phyloP scores from a whole-genome alignment of 2,329 filamentous ascomycete genomes.

The Zasmidium cellare region DNA sequence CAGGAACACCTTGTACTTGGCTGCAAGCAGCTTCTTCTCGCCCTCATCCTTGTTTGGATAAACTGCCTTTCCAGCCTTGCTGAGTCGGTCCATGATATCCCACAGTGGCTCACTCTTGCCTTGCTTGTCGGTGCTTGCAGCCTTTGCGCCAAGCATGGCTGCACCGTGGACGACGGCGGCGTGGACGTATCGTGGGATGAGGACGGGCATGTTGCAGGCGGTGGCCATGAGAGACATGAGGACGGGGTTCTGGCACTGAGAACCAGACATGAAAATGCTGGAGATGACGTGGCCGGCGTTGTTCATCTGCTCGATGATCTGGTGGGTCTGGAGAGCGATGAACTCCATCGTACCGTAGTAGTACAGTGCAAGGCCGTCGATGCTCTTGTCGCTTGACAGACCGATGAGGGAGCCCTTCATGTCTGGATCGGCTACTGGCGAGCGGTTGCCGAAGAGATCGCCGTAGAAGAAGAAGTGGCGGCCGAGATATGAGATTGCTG shows the following conservation, averaged over 20 bases:
- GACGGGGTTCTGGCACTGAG: constrained; percentile 92
- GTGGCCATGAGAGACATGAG: constrained; percentile 91
- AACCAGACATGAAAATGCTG: constrained; percentile 98
- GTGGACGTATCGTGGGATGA: constrained; percentile 91
- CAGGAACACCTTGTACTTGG: constrained; percentile 94
- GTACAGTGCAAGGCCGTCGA: constrained; percentile 83
- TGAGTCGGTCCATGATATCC: constrained; percentile 97
- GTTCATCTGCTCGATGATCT: constrained; percentile 96
- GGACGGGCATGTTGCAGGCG: constrained; percentile 85
- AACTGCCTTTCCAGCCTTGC: constrained; percentile 84
- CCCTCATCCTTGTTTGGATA: constrained; percentile 69
- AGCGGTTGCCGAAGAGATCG: constrained; percentile 94
- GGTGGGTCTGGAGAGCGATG: constrained; percentile 92
- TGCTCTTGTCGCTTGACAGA: constrained; percentile 79
- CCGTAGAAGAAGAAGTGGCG: constrained; percentile 99
- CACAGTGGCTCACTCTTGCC: constrained; percentile 85
- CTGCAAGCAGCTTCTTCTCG: constrained; percentile 77
- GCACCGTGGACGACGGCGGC: constrained; percentile 97
- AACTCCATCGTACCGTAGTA: constrained; percentile 98
- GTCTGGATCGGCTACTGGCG: constrained; percentile 84
- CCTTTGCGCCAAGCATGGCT: constrained; percentile 96
- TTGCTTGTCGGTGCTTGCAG: constrained; percentile 76
- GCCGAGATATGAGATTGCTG: constrained; percentile 78
- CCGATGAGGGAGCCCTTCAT: constrained; percentile 93
- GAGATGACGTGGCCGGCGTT: constrained; percentile 79